Base-by-base conservation (phyloP, 306 rosid species). In the Abrus precatorius region DNA sequence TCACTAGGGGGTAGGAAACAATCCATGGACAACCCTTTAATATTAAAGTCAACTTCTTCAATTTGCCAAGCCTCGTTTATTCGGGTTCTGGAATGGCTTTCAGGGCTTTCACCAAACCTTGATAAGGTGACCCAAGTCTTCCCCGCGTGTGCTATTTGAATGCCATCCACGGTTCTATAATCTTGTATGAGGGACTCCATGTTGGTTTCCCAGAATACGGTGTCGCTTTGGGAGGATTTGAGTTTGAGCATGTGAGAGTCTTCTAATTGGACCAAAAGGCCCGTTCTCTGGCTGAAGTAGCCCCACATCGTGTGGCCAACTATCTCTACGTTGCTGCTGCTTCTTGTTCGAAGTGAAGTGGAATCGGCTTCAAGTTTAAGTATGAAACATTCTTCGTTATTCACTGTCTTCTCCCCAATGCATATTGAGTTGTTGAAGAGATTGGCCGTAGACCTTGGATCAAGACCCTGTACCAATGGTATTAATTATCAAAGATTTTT, bases 41-140 rank as follows among this genome's bases (percentile, higher is more conserved):
- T 86, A 84, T 95, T 93, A 44, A 95, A 95, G 36, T 88, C 99
- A n/a, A 95, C 97, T 73, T 95, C 99, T 65, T 95, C 99, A 14
- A 95, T 91, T 47, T 78, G 79, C 99, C 99, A 93, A 64, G 40
- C 74, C 82, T 95, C 99, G 43, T 93, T 93, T 87, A 95, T 89
- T 78, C 82, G 48, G 1, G 99, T 93, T 78, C 85, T 95, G 5
- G 94, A 91, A 66, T 89, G 90, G 49, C 79, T 67, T 7, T 87
- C 90, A 0, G 89, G 70, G 67, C 76, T 87, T 63, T 91, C 97
- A 1, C 98, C 96, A 5, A 80, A 95, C 68, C 99, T 78, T 1
- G 89, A 89, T 68, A 95, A 68, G 7, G 98, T 83, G 0, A 89
- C 97, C 8, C 69, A 69, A 2, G 96, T 93, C 66, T 77, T 84